Base-by-base conservation (phyloP, 352 stramenopile species). In the Phytophthora hibernalis region DNA sequence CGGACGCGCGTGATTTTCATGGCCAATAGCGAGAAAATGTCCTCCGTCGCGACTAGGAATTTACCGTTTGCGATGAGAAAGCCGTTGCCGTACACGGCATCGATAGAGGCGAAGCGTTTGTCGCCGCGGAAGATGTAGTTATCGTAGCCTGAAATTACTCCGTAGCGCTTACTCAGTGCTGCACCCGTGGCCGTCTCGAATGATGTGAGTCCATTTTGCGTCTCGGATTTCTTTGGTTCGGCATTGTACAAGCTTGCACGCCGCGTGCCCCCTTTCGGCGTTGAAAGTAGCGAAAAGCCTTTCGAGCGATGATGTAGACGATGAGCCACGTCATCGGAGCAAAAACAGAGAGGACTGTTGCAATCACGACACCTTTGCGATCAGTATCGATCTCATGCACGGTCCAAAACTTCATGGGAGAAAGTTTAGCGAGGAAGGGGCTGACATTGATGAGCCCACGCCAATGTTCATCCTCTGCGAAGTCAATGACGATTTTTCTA, bases 101-200 rank as follows among this genome's bases (percentile, higher is more conserved):
- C 73, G 8, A 72, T 68, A 2, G 63, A 75, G 18, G 72, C 72
- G 47, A 66, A 80, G 35, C 72, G 70, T n/a, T 76, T 54, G 11
- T 60, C 65, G 28, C 74, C 66, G 16, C 71, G 64, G 21, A 59
- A 45, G 15, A 72, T n/a, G 37, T 73, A 78, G 52, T 80, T 80
- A n/a, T 78, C 65, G 53, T 76, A 84, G 9, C 68, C 59, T 2
- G 54, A 84, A 21, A 84, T 60, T 3, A 84, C 47, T 0, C 76
- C 76, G 18, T 76, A 65, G 9, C 54, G 59, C n/a, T 70, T 70
- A 45, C 55, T 80, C 31, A 59, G 48, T 33, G 38, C 47, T 11
- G 38, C 61, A 0, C 40, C 61, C 7, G 54, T 65, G n/a, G 51
- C 56, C n/a, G 66, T 70, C 55, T 74, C 66, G 35, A 74, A 74